These are phyloP conservation scores for Epichloe scottii DNA, from an alignment of 2,329 filamentous ascomycete genomes.

Conservation along the genomic window DNA sequence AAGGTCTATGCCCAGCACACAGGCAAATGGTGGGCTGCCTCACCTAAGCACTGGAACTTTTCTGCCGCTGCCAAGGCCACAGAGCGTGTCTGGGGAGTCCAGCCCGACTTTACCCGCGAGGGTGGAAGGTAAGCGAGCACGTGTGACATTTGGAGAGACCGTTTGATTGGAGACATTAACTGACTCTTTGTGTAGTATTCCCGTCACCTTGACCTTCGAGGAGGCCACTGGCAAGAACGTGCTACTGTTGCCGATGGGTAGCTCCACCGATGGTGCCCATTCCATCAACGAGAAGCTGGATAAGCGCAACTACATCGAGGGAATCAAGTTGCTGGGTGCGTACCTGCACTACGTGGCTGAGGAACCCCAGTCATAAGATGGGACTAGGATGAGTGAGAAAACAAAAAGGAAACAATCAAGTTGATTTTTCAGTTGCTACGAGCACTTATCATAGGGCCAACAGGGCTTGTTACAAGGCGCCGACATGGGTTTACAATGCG, in stretches of 20 bases:
- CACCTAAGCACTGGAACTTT: constrained; percentile 99
- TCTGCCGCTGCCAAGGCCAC: constrained; percentile 89
- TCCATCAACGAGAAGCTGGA: constrained; percentile 98
- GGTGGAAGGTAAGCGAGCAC: constrained; percentile 58
- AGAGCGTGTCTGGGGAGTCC: constrained; percentile 83
- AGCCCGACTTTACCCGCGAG: constrained; percentile 91
- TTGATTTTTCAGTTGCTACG: neutral
- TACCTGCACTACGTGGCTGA: constrained; percentile 95
- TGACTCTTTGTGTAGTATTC: constrained; percentile 50
- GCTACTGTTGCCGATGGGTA: constrained; percentile 88
- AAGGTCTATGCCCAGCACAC: constrained; percentile 74
- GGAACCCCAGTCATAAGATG: constrained; percentile 47
- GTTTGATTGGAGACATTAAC: neutral
- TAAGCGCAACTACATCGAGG: constrained; percentile 94
- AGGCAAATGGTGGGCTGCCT: constrained; percentile 98
- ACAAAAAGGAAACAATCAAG: neutral
- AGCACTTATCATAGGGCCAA: neutral
- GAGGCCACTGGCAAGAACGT: constrained; percentile 98
- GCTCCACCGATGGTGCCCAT: constrained; percentile 90
- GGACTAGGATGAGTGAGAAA: neutral
- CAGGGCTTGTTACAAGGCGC: neutral
- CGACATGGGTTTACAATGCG: neutral
- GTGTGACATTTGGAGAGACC: too few relatives aligned
- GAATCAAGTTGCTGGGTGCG: constrained; percentile 86
- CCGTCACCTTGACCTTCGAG: constrained; percentile 93